Conservation (phyloP, 169 alveolate species). For the Babesia gibsoni region DNA sequence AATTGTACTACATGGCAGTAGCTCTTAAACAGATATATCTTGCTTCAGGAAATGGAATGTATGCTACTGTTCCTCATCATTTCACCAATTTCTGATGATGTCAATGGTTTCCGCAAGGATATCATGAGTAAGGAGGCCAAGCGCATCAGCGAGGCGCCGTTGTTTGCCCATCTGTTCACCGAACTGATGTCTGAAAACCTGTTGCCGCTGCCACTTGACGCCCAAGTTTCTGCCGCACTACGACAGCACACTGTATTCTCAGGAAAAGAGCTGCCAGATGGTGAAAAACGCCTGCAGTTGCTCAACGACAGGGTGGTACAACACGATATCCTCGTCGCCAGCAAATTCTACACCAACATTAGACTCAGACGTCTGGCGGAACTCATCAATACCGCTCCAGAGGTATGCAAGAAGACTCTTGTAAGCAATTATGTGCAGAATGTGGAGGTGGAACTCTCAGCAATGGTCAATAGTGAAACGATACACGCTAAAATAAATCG, state of each 20-base stretch:
- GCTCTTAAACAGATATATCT: background rate
- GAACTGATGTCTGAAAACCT: constrained; percentile 66
- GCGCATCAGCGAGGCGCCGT: constrained; percentile 61
- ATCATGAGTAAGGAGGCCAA: constrained; percentile 42
- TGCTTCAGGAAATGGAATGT: constrained; percentile 45
- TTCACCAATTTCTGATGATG: constrained; percentile 42
- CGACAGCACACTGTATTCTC: constrained; percentile 28
- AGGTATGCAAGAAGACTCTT: constrained; percentile 34
- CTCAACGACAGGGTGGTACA: constrained; percentile 72
- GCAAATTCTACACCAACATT: constrained; percentile 64
- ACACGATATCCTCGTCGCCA: constrained; percentile 70
- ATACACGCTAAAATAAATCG: constrained; percentile 71
- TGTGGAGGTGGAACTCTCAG: constrained; percentile 63
- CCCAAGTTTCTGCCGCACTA: constrained; percentile 27
- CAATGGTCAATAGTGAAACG: constrained; percentile 63
- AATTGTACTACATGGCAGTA: background rate
- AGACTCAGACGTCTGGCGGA: constrained; percentile 59
- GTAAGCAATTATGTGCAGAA: constrained; percentile 6
- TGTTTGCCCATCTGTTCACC: constrained; percentile 42
- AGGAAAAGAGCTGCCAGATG: constrained; percentile 41
- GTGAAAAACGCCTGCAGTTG: constrained; percentile 40
- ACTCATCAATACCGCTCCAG: constrained; percentile 39
- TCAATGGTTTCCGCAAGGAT: constrained; percentile 27
- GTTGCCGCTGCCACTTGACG: constrained; percentile 58
- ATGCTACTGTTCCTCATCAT: constrained; percentile 39